phyloP scores from a whole-genome alignment of 2,329 filamentous ascomycete genomes.

The Gnomoniopsis sp. region DNA sequence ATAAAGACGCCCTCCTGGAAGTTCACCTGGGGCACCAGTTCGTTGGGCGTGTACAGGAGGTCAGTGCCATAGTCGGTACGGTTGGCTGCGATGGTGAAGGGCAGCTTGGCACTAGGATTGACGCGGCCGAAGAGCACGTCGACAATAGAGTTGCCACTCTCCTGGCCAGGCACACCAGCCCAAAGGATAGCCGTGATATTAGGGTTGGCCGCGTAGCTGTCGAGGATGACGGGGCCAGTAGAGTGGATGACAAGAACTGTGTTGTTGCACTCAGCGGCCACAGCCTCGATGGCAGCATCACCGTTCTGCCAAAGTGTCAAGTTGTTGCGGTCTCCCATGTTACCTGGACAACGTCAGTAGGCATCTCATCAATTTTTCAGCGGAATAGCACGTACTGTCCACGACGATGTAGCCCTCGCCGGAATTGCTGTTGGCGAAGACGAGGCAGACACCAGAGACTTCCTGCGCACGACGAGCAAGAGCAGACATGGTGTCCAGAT shows the following conservation, averaged over 20 bases:
- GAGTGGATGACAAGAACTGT: slow-evolving; percentile 54
- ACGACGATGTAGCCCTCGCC: slow-evolving; percentile 71
- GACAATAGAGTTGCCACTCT: slow-evolving; percentile 45
- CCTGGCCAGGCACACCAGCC: slow-evolving; percentile 53
- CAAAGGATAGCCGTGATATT: slow-evolving; percentile 55
- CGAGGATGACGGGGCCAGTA: slow-evolving; percentile 58
- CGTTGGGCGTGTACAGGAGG: slow-evolving; percentile 50
- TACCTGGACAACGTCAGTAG: no score
- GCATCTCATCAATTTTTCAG: no score
- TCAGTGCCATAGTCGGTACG: slow-evolving; percentile 71
- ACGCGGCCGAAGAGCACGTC: slow-evolving; percentile 46
- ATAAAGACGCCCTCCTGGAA: slow-evolving; percentile 77
- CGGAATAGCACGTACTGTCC: no score
- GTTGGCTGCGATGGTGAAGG: slow-evolving; percentile 75
- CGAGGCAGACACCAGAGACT: slow-evolving; percentile 71
- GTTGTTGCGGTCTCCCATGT: slow-evolving; percentile 75
- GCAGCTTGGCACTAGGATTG: slow-evolving; percentile 65
- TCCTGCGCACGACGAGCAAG: slow-evolving; percentile 36
- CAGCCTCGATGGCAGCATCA: slow-evolving; percentile 66
- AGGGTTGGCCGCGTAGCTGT: slow-evolving; percentile 56
- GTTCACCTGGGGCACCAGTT: slow-evolving; percentile 58
- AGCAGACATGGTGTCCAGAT: slow-evolving; percentile 46
- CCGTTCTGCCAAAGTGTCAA: slow-evolving; percentile 72
- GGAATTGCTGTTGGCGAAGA: slow-evolving; percentile 76
- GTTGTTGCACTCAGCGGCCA: slow-evolving; percentile 57